These are phyloP conservation scores for Boletus sensibilis DNA, from an alignment of 768 basidiomycete genomes.

Conservation along the genomic window DNA sequence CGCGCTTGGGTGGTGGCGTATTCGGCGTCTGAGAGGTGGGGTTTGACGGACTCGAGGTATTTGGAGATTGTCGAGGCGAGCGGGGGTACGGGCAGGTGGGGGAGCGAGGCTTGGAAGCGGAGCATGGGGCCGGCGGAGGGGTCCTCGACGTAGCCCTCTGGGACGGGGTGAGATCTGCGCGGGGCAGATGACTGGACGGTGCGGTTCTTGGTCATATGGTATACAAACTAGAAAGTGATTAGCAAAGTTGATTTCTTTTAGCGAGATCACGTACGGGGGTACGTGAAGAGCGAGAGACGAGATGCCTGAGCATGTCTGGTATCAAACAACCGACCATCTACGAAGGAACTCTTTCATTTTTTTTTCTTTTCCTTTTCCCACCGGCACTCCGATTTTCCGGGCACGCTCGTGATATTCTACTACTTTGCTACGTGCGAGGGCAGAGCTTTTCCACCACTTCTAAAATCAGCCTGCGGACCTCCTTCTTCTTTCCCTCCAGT, in stretches of 20 bases:
- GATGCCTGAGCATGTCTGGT: constrained; percentile 8
- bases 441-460: constrained; percentile 57
- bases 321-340: no score
- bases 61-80: constrained; percentile 81
- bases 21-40: constrained; percentile 66
- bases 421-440: no score
- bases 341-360: no score
- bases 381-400: not conserved
- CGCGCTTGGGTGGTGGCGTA: constrained; percentile 55
- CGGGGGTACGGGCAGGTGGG: constrained; percentile 79
- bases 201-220: constrained; percentile 33
- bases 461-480: constrained; percentile 59
- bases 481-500: constrained; percentile 57
- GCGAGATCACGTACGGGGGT: not conserved
- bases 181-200: constrained; percentile 25
- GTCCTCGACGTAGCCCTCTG: constrained; percentile 53
- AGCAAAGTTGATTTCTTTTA: not conserved
- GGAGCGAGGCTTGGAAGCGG: constrained; percentile 69
- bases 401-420: not conserved
- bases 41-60: constrained; percentile 83
- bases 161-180: constrained; percentile 29
- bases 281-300: constrained; percentile 17
- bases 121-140: constrained; percentile 65
- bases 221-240: constrained; percentile 3
- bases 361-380: no score